These are phyloP conservation scores for Solanum tarapatanum DNA, from an alignment of 257 asterid species.

Conservation along the genomic window DNA sequence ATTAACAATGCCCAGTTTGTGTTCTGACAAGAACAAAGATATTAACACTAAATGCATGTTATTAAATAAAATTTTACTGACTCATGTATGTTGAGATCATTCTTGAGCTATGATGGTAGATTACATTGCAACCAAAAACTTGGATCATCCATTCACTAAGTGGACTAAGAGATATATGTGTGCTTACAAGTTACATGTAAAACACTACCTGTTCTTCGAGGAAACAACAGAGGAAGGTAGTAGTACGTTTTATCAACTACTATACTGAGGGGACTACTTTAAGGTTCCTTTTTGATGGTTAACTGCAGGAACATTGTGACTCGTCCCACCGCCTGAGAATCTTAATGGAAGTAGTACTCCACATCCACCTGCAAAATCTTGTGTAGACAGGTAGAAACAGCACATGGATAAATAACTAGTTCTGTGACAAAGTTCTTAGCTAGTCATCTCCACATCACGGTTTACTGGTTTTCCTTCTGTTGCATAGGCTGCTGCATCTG, in stretches of 20 bases:
- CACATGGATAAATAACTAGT: not conserved
- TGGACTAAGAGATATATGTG: not conserved
- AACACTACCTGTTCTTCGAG: not conserved
- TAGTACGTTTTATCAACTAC: not conserved
- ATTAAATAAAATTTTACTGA: not conserved
- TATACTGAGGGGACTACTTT: not conserved
- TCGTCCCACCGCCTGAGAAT: not conserved
- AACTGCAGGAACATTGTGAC: not conserved
- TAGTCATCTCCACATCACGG: conserved; percentile 30
- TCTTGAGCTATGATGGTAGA: not conserved
- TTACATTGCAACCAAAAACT: not conserved
- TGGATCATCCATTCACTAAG: not conserved
- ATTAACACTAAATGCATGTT: not conserved
- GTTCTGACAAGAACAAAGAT: not conserved
- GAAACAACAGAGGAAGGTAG: not conserved
- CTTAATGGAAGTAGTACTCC: not conserved
- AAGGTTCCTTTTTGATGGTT: not conserved
- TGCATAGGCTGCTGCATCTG: conserved; percentile 12
- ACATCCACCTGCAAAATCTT: not conserved
- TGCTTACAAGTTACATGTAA: not conserved
- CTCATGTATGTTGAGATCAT: not conserved
- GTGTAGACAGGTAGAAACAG: not conserved
- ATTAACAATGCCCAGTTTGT: not conserved
- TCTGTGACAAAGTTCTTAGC: conserved; percentile 3
- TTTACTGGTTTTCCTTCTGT: conserved; percentile 26